Percentiles rank a stretch among this genome's conserved stretches.
phyloP scores from a whole-genome alignment of 2,329 filamentous ascomycete species.

The Penicillium occitanis region DNA sequence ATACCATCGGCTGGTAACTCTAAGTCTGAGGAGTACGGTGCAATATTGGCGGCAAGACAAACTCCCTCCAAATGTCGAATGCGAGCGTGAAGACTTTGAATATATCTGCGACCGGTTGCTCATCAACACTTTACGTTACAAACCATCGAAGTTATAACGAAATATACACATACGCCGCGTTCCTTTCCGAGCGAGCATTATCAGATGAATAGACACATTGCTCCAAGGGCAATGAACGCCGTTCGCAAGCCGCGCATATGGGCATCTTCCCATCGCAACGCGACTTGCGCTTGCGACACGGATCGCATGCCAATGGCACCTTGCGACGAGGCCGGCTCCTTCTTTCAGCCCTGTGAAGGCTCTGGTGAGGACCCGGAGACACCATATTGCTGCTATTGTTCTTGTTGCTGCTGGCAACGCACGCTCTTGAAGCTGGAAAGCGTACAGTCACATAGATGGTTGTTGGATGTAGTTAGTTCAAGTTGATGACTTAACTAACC shows the following conservation, averaged over 20 bases:
- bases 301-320: slow-evolving; percentile 45
- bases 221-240: slow-evolving; percentile 34
- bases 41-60: slow-evolving; percentile 27
- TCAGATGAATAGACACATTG: slow-evolving; percentile 43
- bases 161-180: slow-evolving; percentile 30
- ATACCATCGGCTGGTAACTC: no score
- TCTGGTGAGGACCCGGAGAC: no score
- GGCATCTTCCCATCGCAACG: slow-evolving; percentile 48
- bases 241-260: slow-evolving; percentile 46
- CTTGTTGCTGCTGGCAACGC: no score
- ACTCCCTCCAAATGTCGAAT: slow-evolving; percentile 32
- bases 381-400: no score
- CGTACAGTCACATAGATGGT: no score
- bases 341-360: not conserved
- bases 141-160: no score
- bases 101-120: slow-evolving; percentile 20
- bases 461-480: no score
- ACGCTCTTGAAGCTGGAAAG: no score
- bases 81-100: slow-evolving; percentile 28
- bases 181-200: slow-evolving; percentile 40
- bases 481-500: no score
- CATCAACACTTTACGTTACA: no score
- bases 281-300: slow-evolving; percentile 45
- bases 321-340: slow-evolving; percentile 19
- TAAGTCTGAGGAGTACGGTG: not conserved